phyloP scores from a whole-genome alignment of 495 filamentous ascomycete species.

The Thozetella sp. region DNA sequence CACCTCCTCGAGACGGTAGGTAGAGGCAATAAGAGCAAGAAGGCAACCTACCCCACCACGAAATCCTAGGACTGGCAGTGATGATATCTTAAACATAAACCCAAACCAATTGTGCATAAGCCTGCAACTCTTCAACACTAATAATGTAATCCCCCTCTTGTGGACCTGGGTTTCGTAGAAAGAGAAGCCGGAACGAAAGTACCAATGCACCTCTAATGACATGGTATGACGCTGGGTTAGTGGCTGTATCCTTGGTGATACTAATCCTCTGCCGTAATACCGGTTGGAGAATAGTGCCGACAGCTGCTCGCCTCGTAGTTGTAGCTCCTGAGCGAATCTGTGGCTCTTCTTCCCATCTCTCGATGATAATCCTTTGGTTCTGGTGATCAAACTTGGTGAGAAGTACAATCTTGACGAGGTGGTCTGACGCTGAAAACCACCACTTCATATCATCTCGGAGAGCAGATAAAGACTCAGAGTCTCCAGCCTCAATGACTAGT shows the following conservation, averaged over 20 bases:
- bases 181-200: slow-evolving; percentile 16
- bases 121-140: slow-evolving; percentile 13
- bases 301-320: not conserved
- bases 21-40: too few species aligned
- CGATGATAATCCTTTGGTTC: slow-evolving; percentile 16
- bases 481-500: slow-evolving; percentile 30
- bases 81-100: slow-evolving; percentile 5
- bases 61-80: too few species aligned
- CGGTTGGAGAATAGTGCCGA: slow-evolving; percentile 4
- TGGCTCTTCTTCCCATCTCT: slow-evolving; percentile 22
- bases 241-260: slow-evolving; percentile 11
- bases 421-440: slow-evolving; percentile 31
- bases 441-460: slow-evolving; percentile 24
- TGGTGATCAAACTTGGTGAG: slow-evolving; percentile 16
- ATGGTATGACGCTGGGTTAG: slow-evolving; percentile 16
- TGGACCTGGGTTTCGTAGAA: slow-evolving; percentile 17
- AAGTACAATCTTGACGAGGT: slow-evolving; percentile 28
- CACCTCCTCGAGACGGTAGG: too few species aligned
- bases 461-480: slow-evolving; percentile 19
- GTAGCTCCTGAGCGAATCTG: slow-evolving; percentile 14
- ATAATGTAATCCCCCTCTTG: slow-evolving; percentile 17
- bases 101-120: slow-evolving; percentile 15
- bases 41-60: too few species aligned
- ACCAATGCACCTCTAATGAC: slow-evolving; percentile 21
- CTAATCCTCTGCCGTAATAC: slow-evolving; percentile 3